Base-by-base conservation (phyloP, 1,284 basidiomycete species). In the Moesziomyces antarcticus region DNA sequence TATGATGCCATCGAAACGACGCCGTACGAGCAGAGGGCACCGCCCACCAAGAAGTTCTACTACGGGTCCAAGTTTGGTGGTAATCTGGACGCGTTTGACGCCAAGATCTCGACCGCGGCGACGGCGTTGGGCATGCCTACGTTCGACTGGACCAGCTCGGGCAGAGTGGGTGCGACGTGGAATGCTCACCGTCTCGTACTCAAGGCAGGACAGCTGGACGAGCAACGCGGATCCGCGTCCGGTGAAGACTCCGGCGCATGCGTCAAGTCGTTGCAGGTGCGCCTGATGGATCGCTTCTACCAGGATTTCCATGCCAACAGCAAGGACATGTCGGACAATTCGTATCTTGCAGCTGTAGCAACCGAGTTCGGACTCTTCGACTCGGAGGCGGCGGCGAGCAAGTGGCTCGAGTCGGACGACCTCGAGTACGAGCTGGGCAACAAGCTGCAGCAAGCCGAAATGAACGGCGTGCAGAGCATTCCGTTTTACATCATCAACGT, bases 401-500 rank as follows among this genome's bases (percentile, higher is more conserved):
- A 72, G 27, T 64, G 78, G 78, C 55, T 79, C 27, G 49, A 77
- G 22, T 52, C 60, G 22, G 70, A 78, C 45, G 67, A 66, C 45
- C 61, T 69, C 45, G 72, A 76, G n/a, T 73, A 65, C 52, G 73
- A 75, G 30, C 53, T 75, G 3, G 70, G 71, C 2, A 51, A 64
- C 51, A 69, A 66, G 57, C 55, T 75, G 27, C 69, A 69, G 27
- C 65, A 73, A 48, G 73, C 63, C 7, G 71, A 75, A 5, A 75
- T 73, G 73, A 78, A 78, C 45, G 76, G 76, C 14, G 73, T 78
- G 1, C 33, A 45, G 51, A 68, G 63, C 40, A 60, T 78, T n/a
- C 76, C 76, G 4, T 78, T 76, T 58, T 67, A 68, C 49, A 78
- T 78, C 35, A 24, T 76, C 58, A 73, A 75, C 24, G 72, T 73